Percentiles rank a stretch among this genome's conserved stretches.
phyloP scores from a whole-genome alignment of 148 eudicot genomes.

The Rhododendron mucronatum region DNA sequence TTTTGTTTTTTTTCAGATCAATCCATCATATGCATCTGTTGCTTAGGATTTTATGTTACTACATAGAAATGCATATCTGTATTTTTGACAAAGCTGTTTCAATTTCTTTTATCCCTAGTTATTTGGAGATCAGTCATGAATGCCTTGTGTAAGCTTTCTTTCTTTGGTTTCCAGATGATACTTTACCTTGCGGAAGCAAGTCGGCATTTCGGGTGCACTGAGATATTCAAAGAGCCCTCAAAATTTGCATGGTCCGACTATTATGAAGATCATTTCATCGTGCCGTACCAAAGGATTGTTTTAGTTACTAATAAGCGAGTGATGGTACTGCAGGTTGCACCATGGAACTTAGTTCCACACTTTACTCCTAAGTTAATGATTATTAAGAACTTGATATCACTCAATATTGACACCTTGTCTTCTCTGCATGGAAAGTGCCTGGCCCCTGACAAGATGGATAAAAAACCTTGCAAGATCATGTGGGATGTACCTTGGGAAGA shows the following conservation, averaged over 20 bases:
- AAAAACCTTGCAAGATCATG: slow-evolving; percentile 85
- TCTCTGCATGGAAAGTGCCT: slow-evolving; percentile 42
- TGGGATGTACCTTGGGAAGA: slow-evolving; percentile 99
- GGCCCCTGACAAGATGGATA: slow-evolving; percentile 66
- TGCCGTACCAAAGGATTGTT: slow-evolving; percentile 70
- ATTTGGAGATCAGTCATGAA: background rate
- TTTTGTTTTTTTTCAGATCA: background rate
- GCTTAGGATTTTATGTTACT: background rate
- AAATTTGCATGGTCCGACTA: slow-evolving; percentile 92
- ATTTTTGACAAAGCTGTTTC: background rate
- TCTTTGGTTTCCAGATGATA: slow-evolving; percentile 57
- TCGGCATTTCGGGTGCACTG: slow-evolving; percentile 83
- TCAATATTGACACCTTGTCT: slow-evolving; percentile 3
- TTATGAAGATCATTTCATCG: slow-evolving; percentile 83
- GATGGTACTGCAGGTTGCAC: slow-evolving; percentile 79
- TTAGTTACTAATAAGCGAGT: slow-evolving; percentile 77
- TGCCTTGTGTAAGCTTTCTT: slow-evolving; percentile 7
- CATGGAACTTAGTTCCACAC: slow-evolving; percentile 2
- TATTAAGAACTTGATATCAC: background rate
- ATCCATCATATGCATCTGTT: background rate
- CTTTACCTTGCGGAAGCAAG: slow-evolving; percentile 96
- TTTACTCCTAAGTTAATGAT: background rate
- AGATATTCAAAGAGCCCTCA: slow-evolving; percentile 95
- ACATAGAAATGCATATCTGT: background rate
- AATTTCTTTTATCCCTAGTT: background rate